Percentiles rank a stretch among this genome's conserved stretches.
These are phyloP conservation scores for Lasiosphaeris hirsuta DNA, from an alignment of 495 filamentous ascomycete species.

Conservation along the genomic window DNA sequence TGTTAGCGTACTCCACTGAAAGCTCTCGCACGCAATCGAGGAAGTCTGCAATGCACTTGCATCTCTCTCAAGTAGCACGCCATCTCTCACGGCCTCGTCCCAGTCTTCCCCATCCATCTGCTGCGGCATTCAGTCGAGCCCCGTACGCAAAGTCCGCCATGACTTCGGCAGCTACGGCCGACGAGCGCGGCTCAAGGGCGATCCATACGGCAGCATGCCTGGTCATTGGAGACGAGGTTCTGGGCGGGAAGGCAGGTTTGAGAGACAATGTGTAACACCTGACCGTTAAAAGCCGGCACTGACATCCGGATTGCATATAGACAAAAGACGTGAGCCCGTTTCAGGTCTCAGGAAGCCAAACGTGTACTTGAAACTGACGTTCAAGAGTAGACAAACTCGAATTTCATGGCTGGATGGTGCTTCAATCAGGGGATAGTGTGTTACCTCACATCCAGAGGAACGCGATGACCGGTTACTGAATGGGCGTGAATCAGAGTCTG, in stretches of 20 bases:
- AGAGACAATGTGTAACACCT: not conserved
- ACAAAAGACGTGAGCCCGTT: conserved; percentile 32
- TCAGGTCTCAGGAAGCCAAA: not conserved
- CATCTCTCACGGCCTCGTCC: conserved; percentile 66
- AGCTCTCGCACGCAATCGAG: not conserved
- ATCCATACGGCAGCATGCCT: conserved; percentile 91
- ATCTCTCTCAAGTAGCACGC: conserved; percentile 67
- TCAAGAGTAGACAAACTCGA: conserved; percentile 72
- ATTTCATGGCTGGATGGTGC: conserved; percentile 88
- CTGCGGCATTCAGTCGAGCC: conserved; percentile 28
- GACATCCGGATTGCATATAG: conserved; percentile 19
- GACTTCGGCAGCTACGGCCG: conserved; percentile 43
- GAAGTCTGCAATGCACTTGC: conserved; percentile 59
- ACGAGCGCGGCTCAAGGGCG: conserved; percentile 53
- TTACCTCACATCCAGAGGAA: not conserved
- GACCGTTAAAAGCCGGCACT: not conserved
- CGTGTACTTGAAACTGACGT: not conserved
- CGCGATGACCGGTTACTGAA: not conserved
- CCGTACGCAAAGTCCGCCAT: conserved; percentile 37
- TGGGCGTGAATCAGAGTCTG: conserved; percentile 48
- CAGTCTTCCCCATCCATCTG: conserved; percentile 49
- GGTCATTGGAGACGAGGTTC: conserved; percentile 94
- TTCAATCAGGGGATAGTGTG: conserved; percentile 78
- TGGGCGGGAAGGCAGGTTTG: conserved; percentile 81
- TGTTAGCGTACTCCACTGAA: too few relatives aligned